phyloP scores from a whole-genome alignment of 352 stramenopile genomes.

The Lagenidium giganteum region DNA sequence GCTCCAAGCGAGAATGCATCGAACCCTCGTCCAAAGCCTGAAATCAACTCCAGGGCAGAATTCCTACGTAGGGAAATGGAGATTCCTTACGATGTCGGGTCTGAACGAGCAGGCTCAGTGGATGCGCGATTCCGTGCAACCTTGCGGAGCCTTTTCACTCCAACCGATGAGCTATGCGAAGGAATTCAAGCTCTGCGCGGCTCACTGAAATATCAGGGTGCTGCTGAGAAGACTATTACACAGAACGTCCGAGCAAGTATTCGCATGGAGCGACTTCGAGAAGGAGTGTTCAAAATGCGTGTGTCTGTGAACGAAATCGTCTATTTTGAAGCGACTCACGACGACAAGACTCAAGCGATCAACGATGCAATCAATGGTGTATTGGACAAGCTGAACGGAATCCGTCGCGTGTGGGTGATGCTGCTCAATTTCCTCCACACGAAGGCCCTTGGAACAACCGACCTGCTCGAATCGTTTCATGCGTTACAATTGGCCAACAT shows the following conservation, averaged over 20 bases:
- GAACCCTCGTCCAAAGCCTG: constrained; percentile 16
- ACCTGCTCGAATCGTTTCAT: constrained; percentile 55
- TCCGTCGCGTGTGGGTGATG: constrained; percentile 52
- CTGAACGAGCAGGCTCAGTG: constrained; percentile 32
- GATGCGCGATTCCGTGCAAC: constrained; percentile 58
- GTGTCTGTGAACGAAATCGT: constrained; percentile 68
- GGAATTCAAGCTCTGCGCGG: constrained; percentile 48
- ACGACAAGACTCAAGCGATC: constrained; percentile 54
- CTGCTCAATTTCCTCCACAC: constrained; percentile 70
- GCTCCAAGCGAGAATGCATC: constrained; percentile 19
- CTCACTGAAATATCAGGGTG: constrained; percentile 55
- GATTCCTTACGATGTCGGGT: constrained; percentile 46
- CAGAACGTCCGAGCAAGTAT: constrained; percentile 70
- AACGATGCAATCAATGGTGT: constrained; percentile 57
- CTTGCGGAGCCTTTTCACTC: constrained; percentile 75
- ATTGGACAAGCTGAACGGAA: constrained; percentile 40
- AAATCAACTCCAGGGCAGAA: constrained; percentile 22
- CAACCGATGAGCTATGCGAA: constrained; percentile 48
- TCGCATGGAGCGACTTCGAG: constrained; percentile 48
- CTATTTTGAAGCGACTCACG: constrained; percentile 28
- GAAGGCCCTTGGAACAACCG: constrained; percentile 40
- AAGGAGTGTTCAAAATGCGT: constrained; percentile 50
- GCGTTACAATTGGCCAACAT: constrained; percentile 63
- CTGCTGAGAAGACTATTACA: constrained; percentile 39
- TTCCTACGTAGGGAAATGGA: no score